phyloP scores from a whole-genome alignment of 192 early-diverging fungal species.

The Chytriomyces sp. region DNA sequence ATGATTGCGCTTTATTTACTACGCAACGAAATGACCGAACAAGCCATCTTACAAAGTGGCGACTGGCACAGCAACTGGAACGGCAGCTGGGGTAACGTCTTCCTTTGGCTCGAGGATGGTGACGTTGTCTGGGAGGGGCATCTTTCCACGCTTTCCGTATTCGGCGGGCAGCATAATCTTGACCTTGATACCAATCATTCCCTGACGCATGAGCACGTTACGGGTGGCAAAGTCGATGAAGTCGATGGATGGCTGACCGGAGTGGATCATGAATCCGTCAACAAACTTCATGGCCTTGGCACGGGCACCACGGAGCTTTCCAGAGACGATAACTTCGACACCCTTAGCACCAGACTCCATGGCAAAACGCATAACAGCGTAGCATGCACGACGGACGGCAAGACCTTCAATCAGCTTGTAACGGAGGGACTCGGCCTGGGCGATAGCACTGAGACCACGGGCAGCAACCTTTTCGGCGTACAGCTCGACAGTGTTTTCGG shows the following conservation, averaged over 20 bases:
- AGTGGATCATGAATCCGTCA: conserved; percentile 99
- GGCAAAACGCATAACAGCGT: conserved; percentile 98
- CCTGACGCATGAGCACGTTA: conserved; percentile 97
- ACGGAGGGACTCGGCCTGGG: conserved; percentile 98
- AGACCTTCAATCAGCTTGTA: conserved; percentile 97
- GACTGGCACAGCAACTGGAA: conserved; percentile 48
- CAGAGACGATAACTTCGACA: conserved; percentile 98
- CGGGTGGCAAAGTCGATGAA: conserved; percentile 95
- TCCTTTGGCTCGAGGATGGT: conserved; percentile 94
- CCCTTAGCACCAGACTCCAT: conserved; percentile 99
- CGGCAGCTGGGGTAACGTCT: conserved; percentile 56
- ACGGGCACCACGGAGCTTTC: conserved; percentile 99
- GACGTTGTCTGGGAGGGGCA: conserved; percentile 92
- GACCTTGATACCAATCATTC: conserved; percentile 99
- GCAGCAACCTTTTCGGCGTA: conserved; percentile 97
- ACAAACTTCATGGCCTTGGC: conserved; percentile 99
- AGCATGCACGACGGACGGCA: conserved; percentile 96
- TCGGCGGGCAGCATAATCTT: conserved; percentile 99
- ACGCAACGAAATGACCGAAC: no score
- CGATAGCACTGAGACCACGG: conserved; percentile 97
- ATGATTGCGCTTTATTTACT: no score
- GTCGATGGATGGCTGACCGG: conserved; percentile 95
- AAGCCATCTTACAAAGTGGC: conserved; percentile 33
- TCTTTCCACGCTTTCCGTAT: conserved; percentile 91
- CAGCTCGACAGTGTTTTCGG: conserved; percentile 97